Evolutionary conservation across 331 rosid genomes (phyloP).

Genomic region (Rosa hybrid): DNA sequence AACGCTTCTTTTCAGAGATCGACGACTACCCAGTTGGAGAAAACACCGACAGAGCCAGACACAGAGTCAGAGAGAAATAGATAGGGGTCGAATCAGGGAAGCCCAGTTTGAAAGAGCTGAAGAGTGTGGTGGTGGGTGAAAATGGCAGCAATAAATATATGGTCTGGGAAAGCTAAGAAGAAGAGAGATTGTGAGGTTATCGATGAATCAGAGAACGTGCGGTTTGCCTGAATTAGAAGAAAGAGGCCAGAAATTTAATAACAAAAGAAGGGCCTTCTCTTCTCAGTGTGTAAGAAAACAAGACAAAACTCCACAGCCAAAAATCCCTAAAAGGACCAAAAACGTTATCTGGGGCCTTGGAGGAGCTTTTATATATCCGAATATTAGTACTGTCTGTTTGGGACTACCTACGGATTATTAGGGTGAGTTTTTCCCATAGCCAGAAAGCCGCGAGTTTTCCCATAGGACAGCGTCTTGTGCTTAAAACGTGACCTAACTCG

Average conservation of each 20-base stretch:
- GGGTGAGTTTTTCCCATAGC: background rate
- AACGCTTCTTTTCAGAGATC: background rate
- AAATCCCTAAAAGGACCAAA: background rate
- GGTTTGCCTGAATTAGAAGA: constrained; percentile 15
- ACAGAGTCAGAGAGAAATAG: background rate
- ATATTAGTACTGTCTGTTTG: background rate
- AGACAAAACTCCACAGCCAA: background rate
- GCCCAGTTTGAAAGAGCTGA: background rate
- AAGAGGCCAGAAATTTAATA: background rate
- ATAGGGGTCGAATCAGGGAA: constrained; percentile 7
- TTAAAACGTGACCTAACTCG: too few relatives aligned
- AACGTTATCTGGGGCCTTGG: background rate
- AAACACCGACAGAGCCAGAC: background rate
- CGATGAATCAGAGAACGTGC: constrained; percentile 19
- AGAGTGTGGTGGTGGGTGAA: constrained; percentile 7
- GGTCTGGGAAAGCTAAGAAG: constrained; percentile 18
- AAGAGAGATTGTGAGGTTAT: background rate
- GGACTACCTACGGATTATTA: background rate
- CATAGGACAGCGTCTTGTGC: too few relatives aligned
- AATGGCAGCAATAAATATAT: constrained; percentile 13
- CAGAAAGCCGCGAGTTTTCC: background rate
- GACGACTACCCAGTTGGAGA: background rate
- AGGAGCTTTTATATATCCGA: background rate
- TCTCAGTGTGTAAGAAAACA: background rate
- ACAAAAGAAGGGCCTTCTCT: background rate